Evolutionary conservation across 768 basidiomycete species (phyloP), one percentile per base, ranked within the genome.

Genomic region (Termitomyces sp.): DNA sequence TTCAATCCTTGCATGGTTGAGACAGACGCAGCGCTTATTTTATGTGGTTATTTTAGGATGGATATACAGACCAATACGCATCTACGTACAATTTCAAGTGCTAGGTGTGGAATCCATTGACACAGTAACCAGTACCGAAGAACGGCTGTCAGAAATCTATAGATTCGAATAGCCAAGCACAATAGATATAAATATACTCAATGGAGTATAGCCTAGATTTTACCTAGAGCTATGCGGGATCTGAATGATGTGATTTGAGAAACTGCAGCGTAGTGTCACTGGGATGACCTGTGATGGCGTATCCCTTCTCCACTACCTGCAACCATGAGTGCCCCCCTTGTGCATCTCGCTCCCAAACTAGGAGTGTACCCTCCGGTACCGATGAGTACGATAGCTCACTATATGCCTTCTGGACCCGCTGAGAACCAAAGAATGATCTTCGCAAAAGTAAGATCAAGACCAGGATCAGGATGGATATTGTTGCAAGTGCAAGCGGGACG

Each of bases 401-500:
- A 29, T 55, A 59, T 9, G 31, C 53, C 6, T 54, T 48, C 13
- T 55, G 29, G 2, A 59, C 13, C 3, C 31, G 5, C 36, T 33
- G 32, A 16, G 53, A 36, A 5, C 57, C 57, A 27, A 52, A 41
- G 42, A 54, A 33, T 6, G 47, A 45, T 11, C 36, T 29, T 29
- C 9, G 29, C 5, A 29, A 29, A 9, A 29, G 29, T 9, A 29
- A 29, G 29, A 29, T 4, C 3, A 9, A 3, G 15, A 39, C 39
- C 60, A 57, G 59, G 10, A 39, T 15, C 16, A 63, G 18, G n/a
- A 57, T 50, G 4, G 51, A n/a, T 15, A 56, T 10, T 3, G 60
- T 56, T 7, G 56, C 40, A 10, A 60, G 12, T 6, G 60, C 13
- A 5, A 65, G 58, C 3, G 61, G 64, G 3, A 61, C 16, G 52